Evolutionary conservation across 2,329 filamentous ascomycete species (phyloP), one percentile per base, ranked within the genome.

Genomic region (Colletotrichum chrysophilum): DNA sequence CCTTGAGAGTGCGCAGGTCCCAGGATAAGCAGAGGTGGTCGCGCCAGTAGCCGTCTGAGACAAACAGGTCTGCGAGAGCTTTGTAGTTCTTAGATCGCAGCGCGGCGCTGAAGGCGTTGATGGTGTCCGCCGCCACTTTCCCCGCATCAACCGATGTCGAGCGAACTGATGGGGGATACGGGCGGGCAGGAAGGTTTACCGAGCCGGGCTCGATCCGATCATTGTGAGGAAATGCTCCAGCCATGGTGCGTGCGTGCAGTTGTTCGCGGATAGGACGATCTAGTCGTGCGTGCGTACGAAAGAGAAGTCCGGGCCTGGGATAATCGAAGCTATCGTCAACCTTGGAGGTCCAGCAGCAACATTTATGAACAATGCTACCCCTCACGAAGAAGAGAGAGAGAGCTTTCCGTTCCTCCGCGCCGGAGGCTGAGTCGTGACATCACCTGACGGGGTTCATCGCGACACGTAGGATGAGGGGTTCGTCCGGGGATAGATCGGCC

Each of bases 1-100:
- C 86, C n/a, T 89, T 85, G 1, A 90, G 79, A 14, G 74, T 76
- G 71, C 86, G 88, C 61, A 91, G 88, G 55, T 89, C 87, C 91
- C 90, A 93, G 1, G 89, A 87, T 2, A 92, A 80, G 24, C 87
- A 88, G 0, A 93, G 83, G 58, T 91, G 89, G 78, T 93, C 91
- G 10, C 91, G 87, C 91, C 90, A 92, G 81, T 87, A 91, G 71
- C 89, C 87, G 24, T 88, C 83, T 4, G 77, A 74, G 30, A 79
- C 78, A 61, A 91, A 88, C 5, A 90, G 82, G 2, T 78, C 70
- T 0, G 85, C 79, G 0, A 88, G 56, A 2, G 79, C 78, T 3
- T 77, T 48, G 56, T 84, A 79, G 67, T 89, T 83, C 4, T 83
- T 79, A 13, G 78, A 80, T 6, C 78, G 71, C 1, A 91, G 75